Evolutionary conservation across 2,329 filamentous ascomycete species (phyloP).

Genomic region (Diplodia seriata): DNA sequence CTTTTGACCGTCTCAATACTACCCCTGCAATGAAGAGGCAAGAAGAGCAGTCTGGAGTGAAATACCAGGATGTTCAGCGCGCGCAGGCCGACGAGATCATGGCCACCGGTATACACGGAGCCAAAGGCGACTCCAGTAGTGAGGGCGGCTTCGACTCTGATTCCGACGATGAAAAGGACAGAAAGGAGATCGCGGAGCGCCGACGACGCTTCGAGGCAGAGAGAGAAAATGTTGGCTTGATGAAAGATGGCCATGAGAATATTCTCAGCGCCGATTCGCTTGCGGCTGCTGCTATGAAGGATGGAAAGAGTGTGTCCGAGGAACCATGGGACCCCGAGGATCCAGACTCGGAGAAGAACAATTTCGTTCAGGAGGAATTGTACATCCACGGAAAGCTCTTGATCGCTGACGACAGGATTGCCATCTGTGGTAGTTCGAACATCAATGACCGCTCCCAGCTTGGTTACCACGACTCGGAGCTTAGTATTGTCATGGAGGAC

Average conservation of each 20-base stretch:
- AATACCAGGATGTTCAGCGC: slow-evolving; percentile 84
- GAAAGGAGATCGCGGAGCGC: slow-evolving; percentile 54
- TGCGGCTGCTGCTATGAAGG: slow-evolving; percentile 83
- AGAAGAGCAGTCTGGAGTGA: slow-evolving; percentile 81
- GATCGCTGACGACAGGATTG: slow-evolving; percentile 85
- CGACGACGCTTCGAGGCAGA: slow-evolving; percentile 56
- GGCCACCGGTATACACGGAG: slow-evolving; percentile 72
- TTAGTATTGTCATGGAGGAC: slow-evolving; percentile 90
- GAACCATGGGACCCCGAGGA: slow-evolving; percentile 78
- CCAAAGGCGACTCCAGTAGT: slow-evolving; percentile 35
- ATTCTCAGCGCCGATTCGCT: slow-evolving; percentile 66
- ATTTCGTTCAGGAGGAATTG: slow-evolving; percentile 94
- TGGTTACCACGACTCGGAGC: slow-evolving; percentile 88
- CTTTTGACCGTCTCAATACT: slow-evolving; percentile 89
- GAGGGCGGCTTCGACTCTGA: slow-evolving; percentile 38
- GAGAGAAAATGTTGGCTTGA: slow-evolving; percentile 48
- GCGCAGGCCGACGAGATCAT: slow-evolving; percentile 91
- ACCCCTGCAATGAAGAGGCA: slow-evolving; percentile 75
- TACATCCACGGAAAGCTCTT: slow-evolving; percentile 94
- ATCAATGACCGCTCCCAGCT: slow-evolving; percentile 90
- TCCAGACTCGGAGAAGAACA: slow-evolving; percentile 76
- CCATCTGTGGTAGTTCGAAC: slow-evolving; percentile 86
- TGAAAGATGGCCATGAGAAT: slow-evolving; percentile 41
- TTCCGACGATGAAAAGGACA: slow-evolving; percentile 44
- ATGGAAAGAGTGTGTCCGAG: slow-evolving; percentile 66